Evolutionary conservation across 2,329 filamentous ascomycete genomes (phyloP).

Genomic region (Ascomycota sp.): DNA sequence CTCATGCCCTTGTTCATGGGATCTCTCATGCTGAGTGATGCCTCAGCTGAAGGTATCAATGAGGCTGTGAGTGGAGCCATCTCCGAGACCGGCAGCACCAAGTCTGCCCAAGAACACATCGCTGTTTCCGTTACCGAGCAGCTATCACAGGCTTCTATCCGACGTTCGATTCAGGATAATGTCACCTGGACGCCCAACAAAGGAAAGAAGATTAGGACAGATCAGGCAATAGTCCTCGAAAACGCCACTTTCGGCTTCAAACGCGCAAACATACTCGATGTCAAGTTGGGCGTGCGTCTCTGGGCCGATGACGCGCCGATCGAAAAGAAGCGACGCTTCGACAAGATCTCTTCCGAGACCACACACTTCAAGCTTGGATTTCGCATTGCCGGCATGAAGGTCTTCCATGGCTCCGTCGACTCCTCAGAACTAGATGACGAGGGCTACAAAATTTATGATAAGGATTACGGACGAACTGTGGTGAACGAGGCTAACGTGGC

Average conservation of each 20-base stretch:
- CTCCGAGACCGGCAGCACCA: conserved; percentile 13
- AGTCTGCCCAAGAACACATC: conserved; percentile 13
- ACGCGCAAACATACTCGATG: conserved; percentile 72
- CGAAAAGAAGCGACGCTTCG: conserved; percentile 36
- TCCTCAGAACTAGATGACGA: conserved; percentile 27
- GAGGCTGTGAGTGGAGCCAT: conserved; percentile 23
- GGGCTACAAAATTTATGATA: conserved; percentile 37
- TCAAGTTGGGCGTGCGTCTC: conserved; percentile 69
- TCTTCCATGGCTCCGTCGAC: conserved; percentile 34
- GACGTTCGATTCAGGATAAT: conserved; percentile 3
- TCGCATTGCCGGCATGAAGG: conserved; percentile 41
- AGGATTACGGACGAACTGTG: conserved; percentile 33
- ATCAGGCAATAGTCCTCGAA: conserved; percentile 61
- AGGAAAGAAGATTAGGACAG: conserved; percentile 44
- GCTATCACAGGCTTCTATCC: conserved; percentile 6
- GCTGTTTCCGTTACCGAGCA: conserved; percentile 12
- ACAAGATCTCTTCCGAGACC: conserved; percentile 33
- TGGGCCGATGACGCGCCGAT: conserved; percentile 54
- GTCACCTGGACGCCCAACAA: conserved; percentile 25
- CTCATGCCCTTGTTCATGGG: conserved; percentile 77
- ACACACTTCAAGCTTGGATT: conserved; percentile 39
- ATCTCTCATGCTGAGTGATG: conserved; percentile 44
- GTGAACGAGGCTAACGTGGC: conserved; percentile 32
- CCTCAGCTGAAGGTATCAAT: conserved; percentile 23
- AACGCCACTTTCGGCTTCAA: conserved; percentile 65